phyloP scores from a whole-genome alignment of 352 stramenopile species.

The Halophytophthora polymorphica region DNA sequence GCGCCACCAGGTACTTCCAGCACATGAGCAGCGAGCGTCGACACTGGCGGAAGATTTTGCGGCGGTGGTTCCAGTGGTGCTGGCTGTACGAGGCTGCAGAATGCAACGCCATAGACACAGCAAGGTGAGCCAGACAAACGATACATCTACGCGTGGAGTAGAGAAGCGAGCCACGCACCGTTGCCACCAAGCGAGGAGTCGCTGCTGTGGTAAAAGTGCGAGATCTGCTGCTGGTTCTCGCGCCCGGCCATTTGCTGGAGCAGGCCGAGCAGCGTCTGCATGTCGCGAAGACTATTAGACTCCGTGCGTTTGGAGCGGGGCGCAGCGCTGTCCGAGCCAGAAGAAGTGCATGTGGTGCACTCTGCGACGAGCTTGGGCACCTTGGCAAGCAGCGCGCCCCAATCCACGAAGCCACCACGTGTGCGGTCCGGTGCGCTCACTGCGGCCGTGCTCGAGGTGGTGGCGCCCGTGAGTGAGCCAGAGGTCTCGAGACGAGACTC shows the following conservation, averaged over 20 bases:
- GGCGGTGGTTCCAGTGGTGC: slow-evolving; percentile 16
- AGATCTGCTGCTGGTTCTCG: slow-evolving; percentile 53
- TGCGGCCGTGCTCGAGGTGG: slow-evolving; percentile 2
- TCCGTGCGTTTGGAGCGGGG: slow-evolving; percentile 5
- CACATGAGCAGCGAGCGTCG: slow-evolving; percentile 54
- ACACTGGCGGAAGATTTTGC: slow-evolving; percentile 55
- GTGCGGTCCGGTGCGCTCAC: slow-evolving; percentile 10
- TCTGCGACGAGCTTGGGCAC: slow-evolving; percentile 47
- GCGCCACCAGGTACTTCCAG: slow-evolving; percentile 63
- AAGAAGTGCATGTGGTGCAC: slow-evolving; percentile 18
- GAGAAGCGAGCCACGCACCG: slow-evolving; percentile 1
- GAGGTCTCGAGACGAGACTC: slow-evolving; percentile 30
- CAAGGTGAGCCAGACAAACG: slow-evolving; percentile 1
- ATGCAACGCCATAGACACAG: background rate
- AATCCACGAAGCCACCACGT: slow-evolving; percentile 27
- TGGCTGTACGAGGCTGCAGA: slow-evolving; percentile 4
- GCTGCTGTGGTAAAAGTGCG: slow-evolving; percentile 47
- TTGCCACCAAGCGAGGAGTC: slow-evolving; percentile 9
- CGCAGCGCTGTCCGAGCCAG: slow-evolving; percentile 5
- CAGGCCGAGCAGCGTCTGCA: slow-evolving; percentile 34
- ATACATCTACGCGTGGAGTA: background rate
- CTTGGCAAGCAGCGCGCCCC: slow-evolving; percentile 27
- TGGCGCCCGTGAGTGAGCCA: slow-evolving; percentile 18
- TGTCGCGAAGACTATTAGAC: slow-evolving; percentile 11
- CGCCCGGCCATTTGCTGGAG: slow-evolving; percentile 58